Evolutionary conservation across 331 rosid genomes (phyloP), one percentile per base, ranked within the genome.

Genomic region (Erythrophleum ivorense): DNA sequence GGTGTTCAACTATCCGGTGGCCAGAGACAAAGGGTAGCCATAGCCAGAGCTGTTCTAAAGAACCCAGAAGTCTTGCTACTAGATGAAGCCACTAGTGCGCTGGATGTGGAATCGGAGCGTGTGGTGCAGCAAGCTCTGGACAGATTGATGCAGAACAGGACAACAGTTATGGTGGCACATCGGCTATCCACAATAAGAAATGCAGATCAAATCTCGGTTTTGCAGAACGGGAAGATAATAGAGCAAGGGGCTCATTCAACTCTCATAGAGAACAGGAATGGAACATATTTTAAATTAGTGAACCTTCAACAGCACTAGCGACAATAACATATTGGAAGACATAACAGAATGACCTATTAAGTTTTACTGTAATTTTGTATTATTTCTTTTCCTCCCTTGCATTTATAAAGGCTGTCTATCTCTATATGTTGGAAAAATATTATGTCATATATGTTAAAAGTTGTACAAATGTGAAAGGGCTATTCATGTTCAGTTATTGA

Each of bases 1-100:
- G 98, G 99, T 9, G 93, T 96, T 53, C 98, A 93, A 83, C 94
- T 96, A 12, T 96, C 98, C 2, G 98, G 99, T 21, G 99, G 99
- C 4, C 98, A 96, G 78, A 84, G 87, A 79, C 99, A 96, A 80
- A 86, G 99, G 78, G 92, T 96, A 8, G 99, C 99, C 80, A 94
- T 96, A 14, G 99, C 98, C 14, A 80, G 99, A 62, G 99, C 97
- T 0, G 91, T 96, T 68, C 34, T 96, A 7, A 96, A 93, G 85
- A 92, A 92, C 86, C 98, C 98, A 1, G 95, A 86, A 89, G 91
- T 96, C 48, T 83, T 96, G 84, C 82, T 96, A 12, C 87, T 96
- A 0, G 98, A 96, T 67, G 97, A 96, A 81, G 99, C 99, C 21
- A 96, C 99, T 0, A 93, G 98, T 33, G 99, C 99, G 50, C 90